Base-by-base conservation (phyloP, 2,329 filamentous ascomycete species). In the Talaromyces sp. region DNA sequence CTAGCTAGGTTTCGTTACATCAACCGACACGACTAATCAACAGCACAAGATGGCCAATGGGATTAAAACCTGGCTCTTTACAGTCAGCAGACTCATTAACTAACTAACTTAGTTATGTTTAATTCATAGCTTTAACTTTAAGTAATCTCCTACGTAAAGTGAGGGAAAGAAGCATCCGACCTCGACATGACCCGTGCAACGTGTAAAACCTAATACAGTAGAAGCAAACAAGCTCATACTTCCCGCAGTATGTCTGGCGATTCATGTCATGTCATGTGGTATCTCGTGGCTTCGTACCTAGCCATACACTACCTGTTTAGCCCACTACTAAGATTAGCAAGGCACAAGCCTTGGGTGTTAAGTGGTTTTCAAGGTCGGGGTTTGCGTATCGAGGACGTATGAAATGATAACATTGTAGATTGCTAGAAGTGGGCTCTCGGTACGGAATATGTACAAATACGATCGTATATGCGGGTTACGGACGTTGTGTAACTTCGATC, bases 401-500 rank as follows among this genome's bases (percentile, higher is more conserved):
- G 16, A 19, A 39, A 54, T 35, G 50, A 13, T 54, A 6, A 16
- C 7, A 35, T 35, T 33, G 14, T 22, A 14, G 16, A 33, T 35
- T 37, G 22, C 52, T 33, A 8, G 24, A 31, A 52, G 48, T 50
- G 47, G 22, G 11, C 13, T 27, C 14, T 13, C 45, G 9, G 47
- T 50, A 27, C 27, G 8, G 4, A 6, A 5, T 43, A 50, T 50
- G 31, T 54, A 35, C 50, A 56, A 39, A 33, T 56, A 56, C 19
- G 52, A 37, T 56, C 33, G 11, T 14, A 56, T 22, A 35, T 56
- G 52, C 52, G 52, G 33, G 52, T 37, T 56, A 56, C 52, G 52
- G 52, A 56, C 52, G 52, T 24, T 39, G 52, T 56, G 52, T 39
- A 56, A 56, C 52, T 56, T 56, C 52, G 52, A 56, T 56, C 50